These are phyloP conservation scores for Nelumbo lutea DNA, from an alignment of 164 flowering plant genomes.

Conservation along the genomic window DNA sequence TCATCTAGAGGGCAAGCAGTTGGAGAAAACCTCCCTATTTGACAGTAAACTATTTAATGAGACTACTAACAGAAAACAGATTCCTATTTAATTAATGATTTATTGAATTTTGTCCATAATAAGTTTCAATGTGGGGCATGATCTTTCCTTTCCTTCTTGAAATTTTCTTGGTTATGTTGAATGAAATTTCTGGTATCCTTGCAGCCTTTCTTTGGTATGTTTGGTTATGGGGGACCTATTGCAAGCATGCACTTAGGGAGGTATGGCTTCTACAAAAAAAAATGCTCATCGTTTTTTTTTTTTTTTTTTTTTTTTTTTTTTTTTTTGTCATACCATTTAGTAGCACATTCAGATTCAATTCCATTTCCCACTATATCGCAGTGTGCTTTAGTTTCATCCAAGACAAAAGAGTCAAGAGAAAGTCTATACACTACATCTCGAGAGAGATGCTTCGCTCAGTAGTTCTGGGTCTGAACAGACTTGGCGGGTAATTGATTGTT, in stretches of 20 bases:
- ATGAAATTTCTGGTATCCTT: neutral
- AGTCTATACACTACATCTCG: constrained; percentile 47
- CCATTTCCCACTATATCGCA: constrained; percentile 15
- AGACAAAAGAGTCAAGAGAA: constrained; percentile 57
- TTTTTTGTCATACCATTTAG: too few relatives aligned
- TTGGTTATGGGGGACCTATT: constrained; percentile 80
- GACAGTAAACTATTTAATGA: constrained; percentile 30
- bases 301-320: too few relatives aligned
- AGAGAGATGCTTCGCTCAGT: constrained; percentile 53
- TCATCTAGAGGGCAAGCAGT: constrained; percentile 40
- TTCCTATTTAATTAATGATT: too few relatives aligned
- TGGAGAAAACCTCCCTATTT: constrained; percentile 76
- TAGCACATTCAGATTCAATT: neutral
- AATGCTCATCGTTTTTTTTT: too few relatives aligned
- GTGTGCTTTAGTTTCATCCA: constrained; percentile 63
- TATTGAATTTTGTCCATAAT: too few relatives aligned
- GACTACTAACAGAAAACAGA: too few relatives aligned
- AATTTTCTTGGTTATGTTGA: too few relatives aligned
- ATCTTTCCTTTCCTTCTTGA: too few relatives aligned
- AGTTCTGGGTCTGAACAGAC: constrained; percentile 31
- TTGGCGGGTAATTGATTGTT: constrained; percentile 52
- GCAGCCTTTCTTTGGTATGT: constrained; percentile 91
- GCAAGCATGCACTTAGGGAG: constrained; percentile 84
- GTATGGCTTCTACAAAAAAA: constrained; percentile 21
- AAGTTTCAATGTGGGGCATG: too few relatives aligned